These are phyloP conservation scores for Kingdonia uniflora DNA, from an alignment of 164 flowering plant species.

Conservation along the genomic window DNA sequence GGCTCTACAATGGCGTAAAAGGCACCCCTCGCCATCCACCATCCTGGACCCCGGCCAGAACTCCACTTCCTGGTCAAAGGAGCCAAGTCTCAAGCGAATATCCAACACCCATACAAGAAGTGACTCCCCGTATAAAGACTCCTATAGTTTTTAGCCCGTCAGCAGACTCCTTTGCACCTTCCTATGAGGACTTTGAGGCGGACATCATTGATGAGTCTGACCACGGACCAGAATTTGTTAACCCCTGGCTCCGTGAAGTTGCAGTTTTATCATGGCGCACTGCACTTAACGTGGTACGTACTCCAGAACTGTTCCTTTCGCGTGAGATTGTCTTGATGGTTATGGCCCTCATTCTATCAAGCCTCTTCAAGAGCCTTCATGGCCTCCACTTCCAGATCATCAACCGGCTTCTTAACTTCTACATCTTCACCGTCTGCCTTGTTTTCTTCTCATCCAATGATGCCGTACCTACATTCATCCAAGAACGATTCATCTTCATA, in stretches of 20 bases:
- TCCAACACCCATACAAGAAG: conserved; percentile 14
- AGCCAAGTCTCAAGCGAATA: conserved; percentile 14
- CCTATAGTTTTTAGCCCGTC: conserved; percentile 28
- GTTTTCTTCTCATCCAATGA: conserved; percentile 75
- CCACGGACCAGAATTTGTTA: conserved; percentile 48
- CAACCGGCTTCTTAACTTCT: conserved; percentile 60
- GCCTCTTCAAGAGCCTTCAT: conserved; percentile 39
- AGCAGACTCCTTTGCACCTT: conserved; percentile 12
- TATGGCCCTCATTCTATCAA: conserved; percentile 58
- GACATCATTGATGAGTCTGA: conserved; percentile 38
- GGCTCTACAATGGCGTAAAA: conserved; percentile 62
- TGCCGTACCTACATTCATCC: conserved; percentile 78
- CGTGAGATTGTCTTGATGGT: conserved; percentile 59
- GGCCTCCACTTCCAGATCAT: conserved; percentile 29
- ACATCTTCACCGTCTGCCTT: conserved; percentile 65
- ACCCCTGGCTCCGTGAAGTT: conserved; percentile 79
- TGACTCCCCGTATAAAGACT: conserved; percentile 10
- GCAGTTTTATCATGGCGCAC: conserved; percentile 62
- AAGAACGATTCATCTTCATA: conserved; percentile 73
- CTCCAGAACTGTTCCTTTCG: conserved; percentile 76
- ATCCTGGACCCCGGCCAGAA: conserved; percentile 73
- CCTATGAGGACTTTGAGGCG: conserved; percentile 23
- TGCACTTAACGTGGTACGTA: conserved; percentile 48
- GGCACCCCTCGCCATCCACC: conserved; percentile 59
- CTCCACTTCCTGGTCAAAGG: conserved; percentile 23